Evolutionary conservation across 1,284 basidiomycete genomes (phyloP).

Genomic region (Marasmius tenuissimus): DNA sequence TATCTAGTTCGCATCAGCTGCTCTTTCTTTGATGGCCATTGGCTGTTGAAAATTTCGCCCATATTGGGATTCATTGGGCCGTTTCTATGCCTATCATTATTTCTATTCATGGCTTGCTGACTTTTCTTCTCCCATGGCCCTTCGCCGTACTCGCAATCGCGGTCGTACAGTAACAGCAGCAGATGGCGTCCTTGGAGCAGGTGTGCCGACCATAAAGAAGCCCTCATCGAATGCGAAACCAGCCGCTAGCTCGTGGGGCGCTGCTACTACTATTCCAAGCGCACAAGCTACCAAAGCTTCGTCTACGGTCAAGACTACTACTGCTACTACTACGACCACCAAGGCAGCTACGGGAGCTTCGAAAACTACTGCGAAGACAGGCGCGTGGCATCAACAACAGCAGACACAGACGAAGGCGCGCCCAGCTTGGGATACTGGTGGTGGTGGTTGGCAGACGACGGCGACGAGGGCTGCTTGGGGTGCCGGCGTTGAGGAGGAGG

Average conservation of each 20-base stretch:
- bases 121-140: background rate
- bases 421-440: background rate
- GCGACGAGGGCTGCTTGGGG: constrained; percentile 19
- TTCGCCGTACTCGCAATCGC: background rate
- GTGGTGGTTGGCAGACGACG: background rate
- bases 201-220: background rate
- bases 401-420: background rate
- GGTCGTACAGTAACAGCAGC: background rate
- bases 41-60: background rate
- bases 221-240: background rate
- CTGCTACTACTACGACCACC: background rate
- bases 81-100: background rate
- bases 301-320: background rate
- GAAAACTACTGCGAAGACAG: background rate
- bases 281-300: background rate
- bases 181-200: background rate
- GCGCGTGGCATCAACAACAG: background rate
- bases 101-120: background rate
- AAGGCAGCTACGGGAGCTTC: background rate
- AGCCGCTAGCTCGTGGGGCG: background rate
- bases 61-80: background rate
- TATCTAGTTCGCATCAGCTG: too few species aligned
- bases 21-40: constrained; percentile 9
- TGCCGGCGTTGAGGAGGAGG: background rate
- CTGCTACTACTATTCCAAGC: constrained; percentile 6